Percentiles rank a stretch among this genome's conserved stretches.
Conservation (phyloP, 2,329 filamentous ascomycete genomes). For the Fusarium sp. region DNA sequence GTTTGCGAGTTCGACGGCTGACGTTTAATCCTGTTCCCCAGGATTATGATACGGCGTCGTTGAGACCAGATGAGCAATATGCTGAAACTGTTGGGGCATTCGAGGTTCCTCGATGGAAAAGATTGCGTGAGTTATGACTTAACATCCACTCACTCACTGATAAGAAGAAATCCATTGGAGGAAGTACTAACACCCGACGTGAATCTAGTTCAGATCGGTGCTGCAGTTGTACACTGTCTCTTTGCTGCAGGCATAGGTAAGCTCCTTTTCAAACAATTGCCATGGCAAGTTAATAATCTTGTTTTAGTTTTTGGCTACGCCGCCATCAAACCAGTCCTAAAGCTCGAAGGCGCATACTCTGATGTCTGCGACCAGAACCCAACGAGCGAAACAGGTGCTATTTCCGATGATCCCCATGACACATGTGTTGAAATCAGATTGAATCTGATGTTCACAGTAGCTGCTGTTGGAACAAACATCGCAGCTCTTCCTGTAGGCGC, state of each 20-base stretch:
- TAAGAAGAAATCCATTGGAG: background rate
- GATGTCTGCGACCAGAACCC: conserved; percentile 65
- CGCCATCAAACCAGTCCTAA: conserved; percentile 84
- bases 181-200: conserved; percentile 21
- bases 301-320: conserved; percentile 81
- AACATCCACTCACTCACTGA: background rate
- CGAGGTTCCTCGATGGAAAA: conserved; percentile 67
- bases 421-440: conserved; percentile 70
- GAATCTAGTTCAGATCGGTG: conserved; percentile 48
- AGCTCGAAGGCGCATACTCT: conserved; percentile 78
- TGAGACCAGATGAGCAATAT: conserved; percentile 54
- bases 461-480: conserved; percentile 89
- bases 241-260: conserved; percentile 76
- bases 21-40: conserved; percentile 69
- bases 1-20: conserved; percentile 62
- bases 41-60: conserved; percentile 61
- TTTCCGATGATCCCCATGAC: conserved; percentile 46
- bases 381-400: background rate
- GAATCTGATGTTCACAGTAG: conserved; percentile 93
- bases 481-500: conserved; percentile 87
- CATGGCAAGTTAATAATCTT: background rate
- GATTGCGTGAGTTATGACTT: conserved; percentile 58
- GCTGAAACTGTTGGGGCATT: conserved; percentile 66
- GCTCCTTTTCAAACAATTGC: background rate
- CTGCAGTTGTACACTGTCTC: conserved; percentile 65